These are phyloP conservation scores for Oryza glumipatula DNA, from an alignment of 176 grass and related monocot species.

Conservation along the genomic window DNA sequence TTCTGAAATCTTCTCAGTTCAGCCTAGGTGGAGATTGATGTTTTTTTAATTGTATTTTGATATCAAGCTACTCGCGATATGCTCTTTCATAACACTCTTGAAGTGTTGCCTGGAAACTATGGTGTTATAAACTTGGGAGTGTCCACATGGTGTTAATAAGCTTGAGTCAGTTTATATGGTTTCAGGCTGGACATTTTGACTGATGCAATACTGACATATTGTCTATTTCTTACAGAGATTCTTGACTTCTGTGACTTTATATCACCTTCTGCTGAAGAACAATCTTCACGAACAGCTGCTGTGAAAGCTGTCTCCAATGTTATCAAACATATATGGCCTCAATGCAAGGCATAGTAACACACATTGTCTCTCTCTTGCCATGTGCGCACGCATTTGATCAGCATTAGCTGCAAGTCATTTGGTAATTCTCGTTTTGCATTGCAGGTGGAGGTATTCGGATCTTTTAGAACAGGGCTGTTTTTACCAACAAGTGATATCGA, in stretches of 20 bases:
- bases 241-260: slow-evolving; percentile 91
- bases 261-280: slow-evolving; percentile 83
- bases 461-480: slow-evolving; percentile 94
- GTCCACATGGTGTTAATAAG: too few relatives aligned
- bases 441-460: slow-evolving; percentile 97
- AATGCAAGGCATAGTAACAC: slow-evolving; percentile 60
- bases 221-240: slow-evolving; percentile 72
- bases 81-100: too few relatives aligned
- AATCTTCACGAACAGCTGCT: slow-evolving; percentile 80
- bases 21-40: too few relatives aligned
- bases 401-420: slow-evolving; percentile 29
- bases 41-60: too few relatives aligned
- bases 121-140: too few relatives aligned
- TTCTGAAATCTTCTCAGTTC: too few relatives aligned
- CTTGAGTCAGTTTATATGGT: slow-evolving; percentile 18
- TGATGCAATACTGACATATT: slow-evolving; percentile 35
- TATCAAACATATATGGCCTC: slow-evolving; percentile 91
- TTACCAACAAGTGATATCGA: slow-evolving; percentile 94
- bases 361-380: background rate
- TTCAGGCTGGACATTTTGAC: slow-evolving; percentile 23
- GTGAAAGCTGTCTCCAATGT: slow-evolving; percentile 76
- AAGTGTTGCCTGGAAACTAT: too few relatives aligned
- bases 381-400: background rate
- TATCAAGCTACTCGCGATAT: too few relatives aligned
- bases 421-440: slow-evolving; percentile 40